phyloP scores from a whole-genome alignment of 306 rosid genomes.

The Quercus berberidifolia region DNA sequence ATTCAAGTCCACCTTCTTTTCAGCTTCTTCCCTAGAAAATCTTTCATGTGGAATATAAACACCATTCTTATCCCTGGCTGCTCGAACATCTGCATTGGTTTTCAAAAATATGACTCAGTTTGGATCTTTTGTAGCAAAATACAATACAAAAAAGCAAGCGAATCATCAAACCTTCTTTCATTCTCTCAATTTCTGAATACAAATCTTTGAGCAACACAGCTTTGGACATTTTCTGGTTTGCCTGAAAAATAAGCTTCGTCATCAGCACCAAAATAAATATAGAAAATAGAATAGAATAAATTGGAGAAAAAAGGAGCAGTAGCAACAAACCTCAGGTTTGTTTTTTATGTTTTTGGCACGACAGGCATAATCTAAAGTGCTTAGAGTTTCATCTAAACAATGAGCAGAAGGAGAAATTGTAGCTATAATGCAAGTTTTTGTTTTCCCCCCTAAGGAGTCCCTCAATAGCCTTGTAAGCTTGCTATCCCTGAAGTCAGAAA shows the following conservation, averaged over 20 bases:
- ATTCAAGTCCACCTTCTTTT: slow-evolving; percentile 63
- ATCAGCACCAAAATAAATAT: slow-evolving; percentile 6
- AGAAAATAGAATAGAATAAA: neutral
- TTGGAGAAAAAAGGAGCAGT: slow-evolving; percentile 6
- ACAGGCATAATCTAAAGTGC: slow-evolving; percentile 89
- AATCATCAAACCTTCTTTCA: slow-evolving; percentile 75
- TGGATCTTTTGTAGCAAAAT: slow-evolving; percentile 6
- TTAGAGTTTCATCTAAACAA: slow-evolving; percentile 87
- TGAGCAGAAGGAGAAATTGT: slow-evolving; percentile 81
- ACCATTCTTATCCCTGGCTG: slow-evolving; percentile 97
- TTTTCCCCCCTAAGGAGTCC: slow-evolving; percentile 95
- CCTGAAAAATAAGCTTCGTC: slow-evolving; percentile 41
- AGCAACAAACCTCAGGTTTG: slow-evolving; percentile 81
- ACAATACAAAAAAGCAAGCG: neutral
- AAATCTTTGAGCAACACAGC: slow-evolving; percentile 85
- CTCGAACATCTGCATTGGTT: slow-evolving; percentile 65
- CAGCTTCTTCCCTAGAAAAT: slow-evolving; percentile 85
- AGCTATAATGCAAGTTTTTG: slow-evolving; percentile 96
- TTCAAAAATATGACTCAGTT: slow-evolving; percentile 8
- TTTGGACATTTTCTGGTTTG: slow-evolving; percentile 89
- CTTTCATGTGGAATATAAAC: slow-evolving; percentile 86
- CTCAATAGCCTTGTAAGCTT: slow-evolving; percentile 91
- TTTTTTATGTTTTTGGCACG: slow-evolving; percentile 93
- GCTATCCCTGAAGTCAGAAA: slow-evolving; percentile 66
- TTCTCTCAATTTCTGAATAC: slow-evolving; percentile 78